phyloP scores from a whole-genome alignment of 179 eudicot genomes.

The Patellifolia procumbens region DNA sequence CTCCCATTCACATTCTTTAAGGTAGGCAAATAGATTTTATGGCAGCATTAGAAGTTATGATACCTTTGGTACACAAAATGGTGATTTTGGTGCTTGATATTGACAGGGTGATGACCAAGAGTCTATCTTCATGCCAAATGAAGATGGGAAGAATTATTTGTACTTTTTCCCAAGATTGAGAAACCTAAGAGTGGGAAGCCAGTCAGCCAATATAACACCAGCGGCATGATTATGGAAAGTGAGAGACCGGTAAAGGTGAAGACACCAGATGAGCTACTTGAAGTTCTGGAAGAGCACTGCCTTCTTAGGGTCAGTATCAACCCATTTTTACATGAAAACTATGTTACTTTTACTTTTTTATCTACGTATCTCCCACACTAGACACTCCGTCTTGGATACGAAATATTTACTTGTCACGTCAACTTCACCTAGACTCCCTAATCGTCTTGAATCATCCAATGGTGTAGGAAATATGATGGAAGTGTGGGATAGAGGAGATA shows the following conservation, averaged over 20 bases:
- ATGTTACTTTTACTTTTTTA: background rate
- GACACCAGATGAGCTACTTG: constrained; percentile 94
- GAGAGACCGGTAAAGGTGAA: constrained; percentile 69
- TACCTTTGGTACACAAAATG: background rate
- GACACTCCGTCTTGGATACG: background rate
- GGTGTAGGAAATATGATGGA: background rate
- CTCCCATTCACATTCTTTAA: background rate
- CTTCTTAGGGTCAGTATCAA: constrained; percentile 62
- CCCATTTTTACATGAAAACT: background rate
- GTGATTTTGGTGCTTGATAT: background rate
- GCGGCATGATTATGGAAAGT: constrained; percentile 82
- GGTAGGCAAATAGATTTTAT: background rate
- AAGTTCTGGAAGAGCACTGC: constrained; percentile 67
- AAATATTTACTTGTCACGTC: background rate
- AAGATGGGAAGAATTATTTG: constrained; percentile 63
- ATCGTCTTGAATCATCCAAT: background rate
- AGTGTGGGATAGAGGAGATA: background rate
- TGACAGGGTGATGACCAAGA: constrained; percentile 81
- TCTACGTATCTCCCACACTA: too few relatives aligned
- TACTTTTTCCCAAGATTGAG: constrained; percentile 85
- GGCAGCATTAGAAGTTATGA: background rate
- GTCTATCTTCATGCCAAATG: constrained; percentile 74
- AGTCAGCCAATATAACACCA: constrained; percentile 63
- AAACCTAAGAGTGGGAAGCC: constrained; percentile 67
- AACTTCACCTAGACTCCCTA: background rate